A percentile compares a stretch with the other conserved stretches of the same genome.
Evolutionary conservation across 495 filamentous ascomycete species (phyloP).

Genomic region (Rhypophila decipiens): DNA sequence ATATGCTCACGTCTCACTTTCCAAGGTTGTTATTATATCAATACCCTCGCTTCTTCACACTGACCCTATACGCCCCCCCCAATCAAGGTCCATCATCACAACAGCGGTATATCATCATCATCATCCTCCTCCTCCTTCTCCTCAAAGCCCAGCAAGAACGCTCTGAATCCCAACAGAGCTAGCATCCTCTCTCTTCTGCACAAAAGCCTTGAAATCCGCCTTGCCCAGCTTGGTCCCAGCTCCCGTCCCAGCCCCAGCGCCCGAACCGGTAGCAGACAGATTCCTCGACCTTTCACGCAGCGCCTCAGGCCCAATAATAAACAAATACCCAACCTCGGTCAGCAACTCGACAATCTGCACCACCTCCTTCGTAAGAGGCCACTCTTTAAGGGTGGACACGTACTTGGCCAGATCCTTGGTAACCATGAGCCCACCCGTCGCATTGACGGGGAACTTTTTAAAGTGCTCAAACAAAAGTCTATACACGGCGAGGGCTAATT

Average conservation of each 20-base stretch:
- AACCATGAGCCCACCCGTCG: constrained; percentile 88
- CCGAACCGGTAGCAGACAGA: constrained; percentile 41
- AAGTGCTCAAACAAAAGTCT: constrained; percentile 81
- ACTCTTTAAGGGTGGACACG: constrained; percentile 70
- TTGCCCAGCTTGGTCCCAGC: constrained; percentile 47
- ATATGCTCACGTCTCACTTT: no score
- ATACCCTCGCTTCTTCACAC: no score
- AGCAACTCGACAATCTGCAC: constrained; percentile 72
- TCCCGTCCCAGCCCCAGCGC: neutral
- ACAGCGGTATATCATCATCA: neutral
- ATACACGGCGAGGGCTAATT: constrained; percentile 76
- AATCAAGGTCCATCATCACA: no score
- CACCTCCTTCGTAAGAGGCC: constrained; percentile 67
- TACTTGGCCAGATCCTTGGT: constrained; percentile 94
- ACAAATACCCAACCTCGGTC: constrained; percentile 91
- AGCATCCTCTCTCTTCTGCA: constrained; percentile 74
- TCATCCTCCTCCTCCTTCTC: neutral
- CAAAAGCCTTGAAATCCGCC: constrained; percentile 77
- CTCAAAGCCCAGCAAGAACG: constrained; percentile 52
- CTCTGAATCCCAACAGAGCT: constrained; percentile 74
- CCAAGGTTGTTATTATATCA: no score
- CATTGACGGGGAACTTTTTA: constrained; percentile 85
- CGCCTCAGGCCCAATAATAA: constrained; percentile 89
- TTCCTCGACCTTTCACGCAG: constrained; percentile 62
- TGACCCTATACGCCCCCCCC: no score